phyloP scores from a whole-genome alignment of 2,329 filamentous ascomycete species.

The Trichoderma hamatum region DNA sequence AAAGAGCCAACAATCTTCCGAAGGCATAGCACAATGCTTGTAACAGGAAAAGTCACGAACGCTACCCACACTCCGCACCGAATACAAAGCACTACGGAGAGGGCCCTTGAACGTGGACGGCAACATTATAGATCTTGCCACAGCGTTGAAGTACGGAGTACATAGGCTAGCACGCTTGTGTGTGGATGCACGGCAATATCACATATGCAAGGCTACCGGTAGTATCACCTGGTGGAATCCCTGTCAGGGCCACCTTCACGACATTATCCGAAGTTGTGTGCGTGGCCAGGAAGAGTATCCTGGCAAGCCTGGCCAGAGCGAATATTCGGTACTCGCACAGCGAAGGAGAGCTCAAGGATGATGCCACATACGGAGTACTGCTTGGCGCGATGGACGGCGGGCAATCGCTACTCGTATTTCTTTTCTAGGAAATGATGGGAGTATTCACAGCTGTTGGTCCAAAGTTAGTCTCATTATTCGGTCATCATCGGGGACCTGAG shows the following conservation, averaged over 20 bases:
- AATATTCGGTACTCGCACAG: not conserved
- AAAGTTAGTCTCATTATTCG: slow-evolving; percentile 11
- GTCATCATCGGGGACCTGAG: not conserved
- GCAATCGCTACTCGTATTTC: slow-evolving; percentile 6
- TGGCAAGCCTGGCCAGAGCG: slow-evolving; percentile 18
- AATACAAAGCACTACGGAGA: not conserved
- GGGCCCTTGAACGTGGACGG: slow-evolving; percentile 11
- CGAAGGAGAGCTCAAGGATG: not conserved
- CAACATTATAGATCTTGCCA: slow-evolving; percentile 6
- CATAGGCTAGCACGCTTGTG: not conserved
- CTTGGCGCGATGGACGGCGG: not conserved
- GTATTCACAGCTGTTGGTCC: not conserved
- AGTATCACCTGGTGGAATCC: slow-evolving; percentile 17
- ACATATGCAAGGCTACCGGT: slow-evolving; percentile 26
- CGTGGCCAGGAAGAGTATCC: not conserved
- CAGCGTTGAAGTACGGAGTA: not conserved
- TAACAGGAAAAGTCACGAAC: not conserved
- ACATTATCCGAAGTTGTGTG: slow-evolving; percentile 25
- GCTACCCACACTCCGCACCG: not conserved
- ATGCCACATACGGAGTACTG: not conserved
- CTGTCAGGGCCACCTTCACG: slow-evolving; percentile 22
- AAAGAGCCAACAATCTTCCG: slow-evolving; percentile 7
- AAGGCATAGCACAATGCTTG: not conserved
- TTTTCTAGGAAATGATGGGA: slow-evolving; percentile 9
- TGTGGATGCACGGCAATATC: slow-evolving; percentile 25